Conservation (phyloP, 768 basidiomycete species). For the Suillus plorans region DNA sequence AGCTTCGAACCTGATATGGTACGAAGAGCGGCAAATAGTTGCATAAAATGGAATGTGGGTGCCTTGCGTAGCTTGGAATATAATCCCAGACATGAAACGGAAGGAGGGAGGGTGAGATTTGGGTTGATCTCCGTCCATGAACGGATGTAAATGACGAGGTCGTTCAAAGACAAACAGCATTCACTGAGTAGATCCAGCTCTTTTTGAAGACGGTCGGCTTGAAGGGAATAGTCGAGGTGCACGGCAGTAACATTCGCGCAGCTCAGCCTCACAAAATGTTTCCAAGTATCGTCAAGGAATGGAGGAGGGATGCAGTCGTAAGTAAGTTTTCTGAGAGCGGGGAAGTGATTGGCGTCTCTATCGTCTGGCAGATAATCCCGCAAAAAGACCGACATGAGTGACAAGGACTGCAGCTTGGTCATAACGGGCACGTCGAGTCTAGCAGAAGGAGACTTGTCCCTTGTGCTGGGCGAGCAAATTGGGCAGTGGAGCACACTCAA, state of each 20-base stretch:
- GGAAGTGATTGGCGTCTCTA: conserved; percentile 26
- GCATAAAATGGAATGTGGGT: conserved; percentile 15
- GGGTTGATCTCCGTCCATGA: conserved; percentile 23
- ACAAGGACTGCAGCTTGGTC: conserved; percentile 25
- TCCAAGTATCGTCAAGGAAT: conserved; percentile 29
- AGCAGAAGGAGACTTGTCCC: conserved; percentile 17
- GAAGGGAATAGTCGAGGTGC: conserved; percentile 26
- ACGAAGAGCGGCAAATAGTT: conserved; percentile 22
- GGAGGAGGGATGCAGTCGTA: conserved; percentile 33
- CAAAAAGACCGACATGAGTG: conserved; percentile 27
- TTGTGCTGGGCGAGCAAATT: conserved; percentile 25
- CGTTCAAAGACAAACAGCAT: conserved; percentile 22
- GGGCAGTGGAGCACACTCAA: conserved; percentile 28
- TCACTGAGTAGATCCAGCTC: conserved; percentile 27
- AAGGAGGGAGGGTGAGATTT: conserved; percentile 22
- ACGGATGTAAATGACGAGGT: conserved; percentile 24
- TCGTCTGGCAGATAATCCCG: conserved; percentile 30
- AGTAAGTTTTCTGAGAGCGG: conserved; percentile 29
- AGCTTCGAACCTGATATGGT: conserved; percentile 23
- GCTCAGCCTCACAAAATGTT: conserved; percentile 23
- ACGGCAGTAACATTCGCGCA: conserved; percentile 28
- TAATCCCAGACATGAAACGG: conserved; percentile 23
- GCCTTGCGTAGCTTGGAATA: conserved; percentile 18
- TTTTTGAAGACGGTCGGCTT: conserved; percentile 22
- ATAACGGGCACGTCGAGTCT: conserved; percentile 26